Percentiles rank a stretch among this genome's conserved stretches.
phyloP scores from a whole-genome alignment of 139 green algal species.

The Picochlorum sp. region DNA sequence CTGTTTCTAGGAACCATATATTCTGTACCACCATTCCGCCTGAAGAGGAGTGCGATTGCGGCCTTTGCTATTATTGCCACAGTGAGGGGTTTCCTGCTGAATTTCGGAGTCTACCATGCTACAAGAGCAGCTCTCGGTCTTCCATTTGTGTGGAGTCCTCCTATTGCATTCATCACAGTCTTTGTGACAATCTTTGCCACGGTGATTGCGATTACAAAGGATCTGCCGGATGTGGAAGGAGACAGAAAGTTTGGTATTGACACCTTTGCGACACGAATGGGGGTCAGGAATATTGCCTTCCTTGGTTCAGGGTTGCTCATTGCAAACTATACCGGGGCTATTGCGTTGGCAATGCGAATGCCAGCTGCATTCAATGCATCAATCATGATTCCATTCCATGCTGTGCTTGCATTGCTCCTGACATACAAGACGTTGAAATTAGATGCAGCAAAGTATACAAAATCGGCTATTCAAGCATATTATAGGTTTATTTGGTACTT shows the following conservation, averaged over 20 bases:
- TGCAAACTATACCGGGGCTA: constrained; percentile 80
- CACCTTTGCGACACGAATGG: constrained; percentile 88
- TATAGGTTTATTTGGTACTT: constrained; percentile 93
- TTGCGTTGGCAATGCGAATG: constrained; percentile 50
- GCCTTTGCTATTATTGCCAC: constrained; percentile 98
- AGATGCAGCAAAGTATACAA: constrained; percentile 49
- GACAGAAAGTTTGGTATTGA: constrained; percentile 82
- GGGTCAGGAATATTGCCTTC: constrained; percentile 52
- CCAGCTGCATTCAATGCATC: constrained; percentile 49
- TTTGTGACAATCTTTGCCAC: constrained; percentile 97
- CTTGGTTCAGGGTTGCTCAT: constrained; percentile 69
- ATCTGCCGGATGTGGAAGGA: constrained; percentile 93
- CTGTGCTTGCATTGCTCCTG: constrained; percentile 58
- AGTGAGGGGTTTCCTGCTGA: constrained; percentile 93
- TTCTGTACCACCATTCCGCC: constrained; percentile 84
- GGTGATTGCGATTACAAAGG: constrained; percentile 97
- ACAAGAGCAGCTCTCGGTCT: constrained; percentile 80
- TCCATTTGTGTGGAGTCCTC: constrained; percentile 79
- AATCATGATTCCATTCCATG: constrained; percentile 79
- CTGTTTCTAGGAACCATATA: constrained; percentile 95
- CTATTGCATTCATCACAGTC: constrained; percentile 88
- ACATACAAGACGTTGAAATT: constrained; percentile 45
- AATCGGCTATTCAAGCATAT: constrained; percentile 60
- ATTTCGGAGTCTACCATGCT: constrained; percentile 98
- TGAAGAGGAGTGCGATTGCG: constrained; percentile 88